Evolutionary conservation across 257 asterid genomes (phyloP).

Genomic region (Petrea volubilis): DNA sequence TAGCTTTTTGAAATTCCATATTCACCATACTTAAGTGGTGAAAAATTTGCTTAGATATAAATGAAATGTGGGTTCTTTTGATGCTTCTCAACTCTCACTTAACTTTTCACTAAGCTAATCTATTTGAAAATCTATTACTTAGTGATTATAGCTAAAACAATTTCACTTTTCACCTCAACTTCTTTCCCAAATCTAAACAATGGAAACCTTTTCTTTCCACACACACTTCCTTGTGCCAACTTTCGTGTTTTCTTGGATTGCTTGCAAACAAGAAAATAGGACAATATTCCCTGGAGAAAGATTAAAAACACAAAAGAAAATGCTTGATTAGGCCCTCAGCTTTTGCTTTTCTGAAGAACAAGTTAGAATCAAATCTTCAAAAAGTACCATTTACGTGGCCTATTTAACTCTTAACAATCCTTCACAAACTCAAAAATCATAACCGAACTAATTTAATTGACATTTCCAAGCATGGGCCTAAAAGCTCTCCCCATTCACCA

Average conservation of each 20-base stretch:
- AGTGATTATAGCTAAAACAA: too few species aligned
- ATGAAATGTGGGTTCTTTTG: too few species aligned
- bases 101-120: not conserved
- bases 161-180: not conserved
- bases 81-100: not conserved
- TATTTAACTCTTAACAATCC: slow-evolving; percentile 28
- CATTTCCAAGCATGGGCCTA: slow-evolving; percentile 21
- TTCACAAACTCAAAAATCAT: slow-evolving; percentile 9
- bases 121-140: too few species aligned
- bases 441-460: not conserved
- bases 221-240: not conserved
- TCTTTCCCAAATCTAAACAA: not conserved
- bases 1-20: too few species aligned
- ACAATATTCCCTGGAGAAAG: slow-evolving; percentile 28
- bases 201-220: not conserved
- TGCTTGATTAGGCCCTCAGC: not conserved
- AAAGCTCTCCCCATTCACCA: slow-evolving; percentile 29
- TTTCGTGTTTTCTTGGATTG: slow-evolving; percentile 26
- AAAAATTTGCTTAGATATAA: too few species aligned
- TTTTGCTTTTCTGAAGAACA: slow-evolving; percentile 34
- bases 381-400: slow-evolving; percentile 13
- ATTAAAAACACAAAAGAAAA: not conserved
- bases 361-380: slow-evolving; percentile 35
- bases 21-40: too few species aligned
- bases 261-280: slow-evolving; percentile 32